phyloP scores from a whole-genome alignment of 306 rosid species.

The Sicyos edulis region DNA sequence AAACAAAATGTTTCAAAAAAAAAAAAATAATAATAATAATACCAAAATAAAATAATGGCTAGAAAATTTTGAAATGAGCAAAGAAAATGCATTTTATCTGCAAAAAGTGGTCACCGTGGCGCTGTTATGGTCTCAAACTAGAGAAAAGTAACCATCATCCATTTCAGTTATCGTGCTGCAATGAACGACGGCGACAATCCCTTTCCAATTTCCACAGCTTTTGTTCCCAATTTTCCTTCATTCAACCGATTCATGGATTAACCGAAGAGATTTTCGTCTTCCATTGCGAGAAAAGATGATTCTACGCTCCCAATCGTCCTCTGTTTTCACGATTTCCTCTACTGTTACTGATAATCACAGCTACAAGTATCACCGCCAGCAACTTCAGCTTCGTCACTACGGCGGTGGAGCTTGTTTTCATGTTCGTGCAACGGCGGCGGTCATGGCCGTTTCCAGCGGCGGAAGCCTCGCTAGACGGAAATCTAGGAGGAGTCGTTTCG shows the following conservation, averaged over 20 bases:
- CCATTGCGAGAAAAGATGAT: slow-evolving; percentile 4
- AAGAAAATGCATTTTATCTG: neutral
- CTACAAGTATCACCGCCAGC: neutral
- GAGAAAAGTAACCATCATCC: neutral
- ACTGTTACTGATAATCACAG: neutral
- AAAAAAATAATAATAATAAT: too few species aligned
- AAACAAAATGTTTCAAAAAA: too few species aligned
- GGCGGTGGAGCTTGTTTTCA: slow-evolving; percentile 1
- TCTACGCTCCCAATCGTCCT: neutral
- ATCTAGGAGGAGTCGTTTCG: slow-evolving; percentile 12
- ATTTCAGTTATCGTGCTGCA: neutral
- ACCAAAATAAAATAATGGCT: neutral
- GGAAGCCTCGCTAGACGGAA: slow-evolving; percentile 27
- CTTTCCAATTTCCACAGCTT: neutral
- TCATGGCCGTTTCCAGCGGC: slow-evolving; percentile 18
- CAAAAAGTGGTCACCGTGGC: slow-evolving; percentile 21
- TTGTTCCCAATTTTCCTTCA: neutral
- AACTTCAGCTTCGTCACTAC: slow-evolving; percentile 5
- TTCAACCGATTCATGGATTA: neutral
- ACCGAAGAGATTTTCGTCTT: neutral
- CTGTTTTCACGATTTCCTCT: slow-evolving; percentile 17
- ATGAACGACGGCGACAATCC: slow-evolving; percentile 13
- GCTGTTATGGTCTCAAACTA: slow-evolving; percentile 15
- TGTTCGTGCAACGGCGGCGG: slow-evolving; percentile 23
- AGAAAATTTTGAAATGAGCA: neutral